These are phyloP conservation scores for Chrysanthemum makinoi DNA, from an alignment of 129 eudicot species.

Conservation along the genomic window DNA sequence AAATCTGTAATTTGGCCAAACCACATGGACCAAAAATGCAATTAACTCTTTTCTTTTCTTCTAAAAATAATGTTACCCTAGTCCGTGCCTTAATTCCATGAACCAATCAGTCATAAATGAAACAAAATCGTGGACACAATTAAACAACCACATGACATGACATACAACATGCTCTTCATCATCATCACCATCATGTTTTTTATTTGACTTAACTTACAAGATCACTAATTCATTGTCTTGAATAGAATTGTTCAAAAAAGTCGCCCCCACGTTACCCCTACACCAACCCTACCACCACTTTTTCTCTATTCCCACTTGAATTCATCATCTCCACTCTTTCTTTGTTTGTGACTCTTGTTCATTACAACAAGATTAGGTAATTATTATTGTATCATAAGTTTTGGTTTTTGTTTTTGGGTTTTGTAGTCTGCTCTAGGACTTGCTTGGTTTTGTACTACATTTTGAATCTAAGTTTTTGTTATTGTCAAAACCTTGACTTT, in stretches of 20 bases:
- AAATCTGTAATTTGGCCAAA: too few relatives aligned
- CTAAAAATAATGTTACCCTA: too few relatives aligned
- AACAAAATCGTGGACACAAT: conserved; percentile 28
- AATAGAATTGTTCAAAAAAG: conserved; percentile 34
- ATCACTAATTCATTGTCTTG: conserved; percentile 6
- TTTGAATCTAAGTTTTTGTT: conserved; percentile 20
- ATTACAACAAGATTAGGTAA: neutral
- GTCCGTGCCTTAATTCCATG: too few relatives aligned
- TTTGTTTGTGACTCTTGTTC: conserved; percentile 2
- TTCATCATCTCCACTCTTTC: conserved; percentile 21
- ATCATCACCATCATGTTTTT: conserved; percentile 11
- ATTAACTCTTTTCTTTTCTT: too few relatives aligned
- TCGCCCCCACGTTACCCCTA: conserved; percentile 66
- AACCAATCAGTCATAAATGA: neutral
- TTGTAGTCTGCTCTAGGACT: conserved; percentile 12
- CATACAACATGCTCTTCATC: conserved; percentile 62
- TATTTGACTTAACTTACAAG: conserved; percentile 49
- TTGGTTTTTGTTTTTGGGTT: conserved; percentile 9
- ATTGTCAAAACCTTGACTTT: conserved; percentile 5
- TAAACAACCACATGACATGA: conserved; percentile 33
- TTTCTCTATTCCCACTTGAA: conserved; percentile 21
- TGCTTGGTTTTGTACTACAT: conserved; percentile 8
- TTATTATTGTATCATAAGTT: conserved; percentile 21
- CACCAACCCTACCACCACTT: conserved; percentile 29
- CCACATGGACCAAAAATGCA: too few relatives aligned